Percentiles rank a stretch among this genome's conserved stretches.
These are phyloP conservation scores for Phytophthora vignae DNA, from an alignment of 352 stramenopile genomes.

Conservation along the genomic window DNA sequence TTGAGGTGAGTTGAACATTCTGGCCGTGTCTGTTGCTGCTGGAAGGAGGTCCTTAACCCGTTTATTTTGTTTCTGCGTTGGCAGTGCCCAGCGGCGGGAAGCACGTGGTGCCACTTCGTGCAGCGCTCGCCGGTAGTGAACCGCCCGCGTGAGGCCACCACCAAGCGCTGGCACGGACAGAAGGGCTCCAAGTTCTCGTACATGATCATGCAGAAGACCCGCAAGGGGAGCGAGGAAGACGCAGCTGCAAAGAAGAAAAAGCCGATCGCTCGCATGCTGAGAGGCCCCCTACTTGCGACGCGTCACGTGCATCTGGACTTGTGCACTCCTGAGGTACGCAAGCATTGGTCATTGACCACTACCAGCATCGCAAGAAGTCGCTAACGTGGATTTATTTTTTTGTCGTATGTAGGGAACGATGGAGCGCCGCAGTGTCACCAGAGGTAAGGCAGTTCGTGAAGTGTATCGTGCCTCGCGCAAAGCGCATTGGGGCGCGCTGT, in stretches of 20 bases:
- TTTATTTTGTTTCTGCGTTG: neutral
- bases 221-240: conserved; percentile 29
- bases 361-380: neutral
- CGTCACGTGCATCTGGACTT: conserved; percentile 86
- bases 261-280: conserved; percentile 68
- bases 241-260: conserved; percentile 37
- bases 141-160: conserved; percentile 73
- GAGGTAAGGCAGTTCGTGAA: conserved; percentile 75
- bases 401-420: conserved; percentile 59
- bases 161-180: conserved; percentile 86
- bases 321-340: conserved; percentile 73
- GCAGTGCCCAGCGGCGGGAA: conserved; percentile 72
- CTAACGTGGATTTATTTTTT: conserved; percentile 10
- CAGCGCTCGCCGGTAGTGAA: conserved; percentile 81
- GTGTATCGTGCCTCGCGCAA: conserved; percentile 87
- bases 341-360: neutral
- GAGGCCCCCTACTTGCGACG: conserved; percentile 72
- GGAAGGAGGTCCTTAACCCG: neutral
- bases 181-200: conserved; percentile 91
- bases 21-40: neutral
- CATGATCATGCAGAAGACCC: conserved; percentile 79
- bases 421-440: conserved; percentile 81
- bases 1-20: conserved; percentile 48
- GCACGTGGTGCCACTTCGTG: conserved; percentile 90
- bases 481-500: conserved; percentile 81